These are phyloP conservation scores for Bipolaris oryzae DNA, from an alignment of 2,329 filamentous ascomycete species.

Conservation along the genomic window DNA sequence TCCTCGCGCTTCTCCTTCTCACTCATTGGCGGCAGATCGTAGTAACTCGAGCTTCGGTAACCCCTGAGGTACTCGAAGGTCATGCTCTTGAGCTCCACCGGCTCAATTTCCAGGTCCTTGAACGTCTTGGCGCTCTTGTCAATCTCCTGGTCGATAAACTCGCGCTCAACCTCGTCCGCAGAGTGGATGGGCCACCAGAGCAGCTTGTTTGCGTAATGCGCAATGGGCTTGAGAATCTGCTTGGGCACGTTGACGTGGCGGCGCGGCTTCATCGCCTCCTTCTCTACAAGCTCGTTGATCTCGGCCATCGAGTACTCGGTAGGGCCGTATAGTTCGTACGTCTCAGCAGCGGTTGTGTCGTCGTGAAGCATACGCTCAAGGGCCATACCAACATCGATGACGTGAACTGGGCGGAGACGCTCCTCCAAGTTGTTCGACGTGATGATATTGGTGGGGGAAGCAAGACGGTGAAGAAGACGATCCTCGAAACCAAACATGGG, in stretches of 20 bases:
- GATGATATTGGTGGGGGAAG: conserved; percentile 78
- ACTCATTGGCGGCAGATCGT: conserved; percentile 91
- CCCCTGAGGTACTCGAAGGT: conserved; percentile 96
- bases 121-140: conserved; percentile 94
- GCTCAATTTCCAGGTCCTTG: conserved; percentile 88
- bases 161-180: conserved; percentile 84
- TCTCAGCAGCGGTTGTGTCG: conserved; percentile 87
- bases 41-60: conserved; percentile 86
- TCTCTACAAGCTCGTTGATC: conserved; percentile 85
- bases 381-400: conserved; percentile 86
- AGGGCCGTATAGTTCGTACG: conserved; percentile 92
- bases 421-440: conserved; percentile 94
- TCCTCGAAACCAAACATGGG: conserved; percentile 97
- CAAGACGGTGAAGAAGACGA: conserved; percentile 84
- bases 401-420: conserved; percentile 89
- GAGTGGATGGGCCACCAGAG: conserved; percentile 90
- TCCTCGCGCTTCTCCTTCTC: conserved; percentile 94
- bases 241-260: conserved; percentile 92
- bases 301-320: conserved; percentile 89
- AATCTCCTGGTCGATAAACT: conserved; percentile 92
- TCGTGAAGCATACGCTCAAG: conserved; percentile 90
- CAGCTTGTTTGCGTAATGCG: conserved; percentile 75
- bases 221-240: conserved; percentile 74
- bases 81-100: conserved; percentile 81
- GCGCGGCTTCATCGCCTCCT: conserved; percentile 88